Evolutionary conservation across 768 basidiomycete genomes (phyloP).

Genomic region (Lactifluus hygrophoroides): DNA sequence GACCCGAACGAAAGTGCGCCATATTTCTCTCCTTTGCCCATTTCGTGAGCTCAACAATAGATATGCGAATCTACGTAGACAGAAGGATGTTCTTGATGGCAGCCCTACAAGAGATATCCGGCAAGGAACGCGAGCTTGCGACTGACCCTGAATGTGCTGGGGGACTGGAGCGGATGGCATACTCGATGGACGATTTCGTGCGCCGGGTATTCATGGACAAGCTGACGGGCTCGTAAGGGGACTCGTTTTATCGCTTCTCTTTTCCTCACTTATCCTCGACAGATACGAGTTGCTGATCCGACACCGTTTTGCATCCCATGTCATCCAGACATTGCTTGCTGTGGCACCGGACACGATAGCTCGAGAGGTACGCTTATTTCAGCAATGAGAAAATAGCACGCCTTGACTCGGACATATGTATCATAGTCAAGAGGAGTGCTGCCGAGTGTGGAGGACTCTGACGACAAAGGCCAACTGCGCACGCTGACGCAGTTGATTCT

Average conservation of each 20-base stretch:
- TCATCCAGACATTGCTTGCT: constrained; percentile 80
- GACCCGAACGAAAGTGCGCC: constrained; percentile 65
- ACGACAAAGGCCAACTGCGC: constrained; percentile 52
- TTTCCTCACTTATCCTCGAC: background rate
- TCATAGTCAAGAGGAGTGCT: constrained; percentile 48
- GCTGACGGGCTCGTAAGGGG: constrained; percentile 77
- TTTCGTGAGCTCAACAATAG: constrained; percentile 12
- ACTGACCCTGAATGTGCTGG: constrained; percentile 93
- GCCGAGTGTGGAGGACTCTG: constrained; percentile 36
- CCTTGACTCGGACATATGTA: background rate
- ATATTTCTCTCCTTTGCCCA: constrained; percentile 13
- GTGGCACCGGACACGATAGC: constrained; percentile 55
- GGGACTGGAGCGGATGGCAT: constrained; percentile 79
- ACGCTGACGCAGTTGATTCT: constrained; percentile 55
- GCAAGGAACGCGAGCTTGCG: constrained; percentile 82
- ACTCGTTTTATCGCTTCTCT: background rate
- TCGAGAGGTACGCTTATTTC: constrained; percentile 47
- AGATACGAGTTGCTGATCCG: constrained; percentile 58
- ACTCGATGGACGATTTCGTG: constrained; percentile 97
- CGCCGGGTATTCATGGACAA: constrained; percentile 84
- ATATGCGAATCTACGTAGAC: constrained; percentile 3
- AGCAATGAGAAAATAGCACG: background rate
- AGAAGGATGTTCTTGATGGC: constrained; percentile 60
- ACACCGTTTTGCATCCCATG: constrained; percentile 93
- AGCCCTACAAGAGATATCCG: constrained; percentile 75